Base-by-base conservation (phyloP, 148 eudicot genomes). In the Camellia granthamiana region DNA sequence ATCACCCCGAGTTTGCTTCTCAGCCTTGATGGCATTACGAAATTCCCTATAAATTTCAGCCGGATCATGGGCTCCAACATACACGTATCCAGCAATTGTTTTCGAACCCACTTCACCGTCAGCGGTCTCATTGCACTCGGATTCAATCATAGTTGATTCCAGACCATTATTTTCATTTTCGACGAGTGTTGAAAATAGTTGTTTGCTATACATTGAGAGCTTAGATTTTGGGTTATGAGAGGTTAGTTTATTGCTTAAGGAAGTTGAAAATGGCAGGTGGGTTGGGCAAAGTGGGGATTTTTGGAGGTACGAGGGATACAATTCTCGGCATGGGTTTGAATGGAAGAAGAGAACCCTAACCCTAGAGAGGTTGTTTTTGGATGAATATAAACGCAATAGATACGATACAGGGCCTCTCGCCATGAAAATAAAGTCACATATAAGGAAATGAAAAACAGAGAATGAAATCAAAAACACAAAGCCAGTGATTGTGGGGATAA, bases 11-110 rank as follows among this genome's bases (percentile, higher is more conserved):
- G 60, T 76, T 54, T 78, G 74, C 61, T 83, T 79, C 6, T 69
- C 81, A 21, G 84, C 77, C 68, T 68, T 59, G 9, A 76, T 77
- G 2, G 84, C 83, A 80, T 93, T 87, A 18, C 86, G 64, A 74
- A 95, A 84, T 83, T 81, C 87, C 82, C 74, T 85, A 82, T 95
- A 93, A 72, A 90, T 88, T 60, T 93, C 91, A 1, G 79, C 85
- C n/a, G 99, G 94, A 79, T 95, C 97, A 73, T 75, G 78, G 3
- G 79, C 84, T 4, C 85, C 90, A 44, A 90, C 82, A 19, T 88
- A 79, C 60, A 46, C 66, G 74, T 59, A 85, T 21, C 81, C 93
- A 15, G 14, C 3, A n/a, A 23, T 19, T 43, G 13, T 13, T 49
- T 78, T 46, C 46, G 46, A 69, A 41, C 78, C 74, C 44, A 51